Evolutionary conservation across 306 rosid species (phyloP).

Genomic region (Gastrolobium villosum): DNA sequence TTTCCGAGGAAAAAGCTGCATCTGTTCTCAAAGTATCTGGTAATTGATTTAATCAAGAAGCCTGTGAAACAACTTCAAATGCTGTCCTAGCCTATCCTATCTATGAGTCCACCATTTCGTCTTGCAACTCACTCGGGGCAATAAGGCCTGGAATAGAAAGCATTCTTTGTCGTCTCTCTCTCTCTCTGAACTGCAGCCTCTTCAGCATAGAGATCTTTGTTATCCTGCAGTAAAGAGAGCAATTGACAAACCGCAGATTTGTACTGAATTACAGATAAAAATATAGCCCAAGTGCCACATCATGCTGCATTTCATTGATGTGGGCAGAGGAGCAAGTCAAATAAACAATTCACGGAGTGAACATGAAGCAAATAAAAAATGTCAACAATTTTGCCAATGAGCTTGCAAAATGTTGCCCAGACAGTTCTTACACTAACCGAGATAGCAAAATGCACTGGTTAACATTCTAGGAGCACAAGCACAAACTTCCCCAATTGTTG

Average conservation of each 20-base stretch:
- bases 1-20: conserved; percentile 53
- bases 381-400: not conserved
- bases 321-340: not conserved
- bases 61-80: conserved; percentile 54
- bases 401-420: not conserved
- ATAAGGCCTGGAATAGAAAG: conserved; percentile 97
- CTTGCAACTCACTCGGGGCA: conserved; percentile 97
- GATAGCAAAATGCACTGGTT: not conserved
- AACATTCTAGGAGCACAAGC: not conserved
- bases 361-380: conserved; percentile 16
- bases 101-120: conserved; percentile 94
- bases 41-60: conserved; percentile 56
- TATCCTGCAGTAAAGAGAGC: conserved; percentile 68
- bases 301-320: not conserved
- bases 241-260: conserved; percentile 19
- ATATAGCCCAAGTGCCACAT: too few relatives aligned
- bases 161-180: conserved; percentile 94
- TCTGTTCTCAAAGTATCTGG: conserved; percentile 54
- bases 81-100: conserved; percentile 42
- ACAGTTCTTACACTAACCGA: conserved; percentile 4
- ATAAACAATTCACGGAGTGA: not conserved
- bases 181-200: conserved; percentile 98
- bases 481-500: not conserved
- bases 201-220: conserved; percentile 96
- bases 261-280: too few relatives aligned